Percentiles rank a stretch among this genome's conserved stretches.
Conservation (phyloP, 2,329 filamentous ascomycete species). For the Pseudomassariella vexata region DNA sequence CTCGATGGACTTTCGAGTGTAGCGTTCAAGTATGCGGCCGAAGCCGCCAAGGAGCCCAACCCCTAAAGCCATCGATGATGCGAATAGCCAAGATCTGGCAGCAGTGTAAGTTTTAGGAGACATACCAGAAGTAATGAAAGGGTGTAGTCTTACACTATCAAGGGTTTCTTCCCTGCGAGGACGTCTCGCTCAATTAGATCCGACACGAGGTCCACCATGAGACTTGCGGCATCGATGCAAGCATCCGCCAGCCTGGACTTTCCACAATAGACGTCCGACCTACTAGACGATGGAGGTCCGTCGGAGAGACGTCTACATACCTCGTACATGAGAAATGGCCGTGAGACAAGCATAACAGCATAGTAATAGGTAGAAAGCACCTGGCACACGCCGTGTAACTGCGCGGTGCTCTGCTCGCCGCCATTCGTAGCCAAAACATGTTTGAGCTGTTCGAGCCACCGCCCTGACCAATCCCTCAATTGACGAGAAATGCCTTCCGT, state of each 20-base stretch:
- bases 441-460: slow-evolving; percentile 42
- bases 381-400: slow-evolving; percentile 42
- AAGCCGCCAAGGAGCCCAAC: slow-evolving; percentile 46
- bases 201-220: slow-evolving; percentile 45
- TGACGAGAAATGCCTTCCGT: slow-evolving; percentile 49
- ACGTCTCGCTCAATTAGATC: slow-evolving; percentile 35
- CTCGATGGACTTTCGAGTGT: slow-evolving; percentile 40
- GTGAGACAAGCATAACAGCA: slow-evolving; percentile 50
- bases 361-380: slow-evolving; percentile 50
- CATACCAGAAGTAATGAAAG: slow-evolving; percentile 7
- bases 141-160: slow-evolving; percentile 39
- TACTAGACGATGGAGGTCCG: slow-evolving; percentile 12
- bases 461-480: slow-evolving; percentile 43
- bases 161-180: slow-evolving; percentile 36
- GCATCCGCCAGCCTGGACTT: slow-evolving; percentile 47
- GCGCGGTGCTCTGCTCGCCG: slow-evolving; percentile 17
- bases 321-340: slow-evolving; percentile 52
- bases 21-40: slow-evolving; percentile 45
- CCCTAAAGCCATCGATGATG: slow-evolving; percentile 45
- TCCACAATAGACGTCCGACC: slow-evolving; percentile 26
- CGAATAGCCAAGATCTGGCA: slow-evolving; percentile 47
- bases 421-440: slow-evolving; percentile 24
- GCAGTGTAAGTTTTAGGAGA: neutral
- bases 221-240: slow-evolving; percentile 47
- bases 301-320: slow-evolving; percentile 39